phyloP scores from a whole-genome alignment of 2,329 filamentous ascomycete genomes.

The Epicoccum nigrum region DNA sequence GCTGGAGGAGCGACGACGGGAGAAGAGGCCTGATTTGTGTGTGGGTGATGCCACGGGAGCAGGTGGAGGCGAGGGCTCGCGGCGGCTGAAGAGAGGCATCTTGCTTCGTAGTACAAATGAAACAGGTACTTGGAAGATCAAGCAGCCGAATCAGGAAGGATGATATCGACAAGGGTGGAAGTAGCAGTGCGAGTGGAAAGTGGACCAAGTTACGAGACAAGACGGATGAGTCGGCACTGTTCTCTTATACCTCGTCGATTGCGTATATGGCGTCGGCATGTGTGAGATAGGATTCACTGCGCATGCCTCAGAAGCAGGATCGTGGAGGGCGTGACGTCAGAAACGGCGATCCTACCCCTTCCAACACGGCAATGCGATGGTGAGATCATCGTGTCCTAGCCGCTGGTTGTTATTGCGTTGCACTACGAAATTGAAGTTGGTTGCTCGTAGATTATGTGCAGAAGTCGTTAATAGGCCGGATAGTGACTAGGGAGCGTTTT shows the following conservation, averaged over 20 bases:
- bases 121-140: neutral
- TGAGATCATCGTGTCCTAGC: slow-evolving; percentile 23
- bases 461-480: neutral
- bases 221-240: slow-evolving; percentile 8
- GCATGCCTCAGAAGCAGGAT: slow-evolving; percentile 19
- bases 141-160: neutral
- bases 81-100: slow-evolving; percentile 48
- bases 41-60: slow-evolving; percentile 28
- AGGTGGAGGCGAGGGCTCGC: slow-evolving; percentile 31
- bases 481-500: slow-evolving; percentile 10
- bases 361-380: slow-evolving; percentile 8
- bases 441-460: neutral
- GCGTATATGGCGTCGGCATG: neutral
- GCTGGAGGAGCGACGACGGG: slow-evolving; percentile 45
- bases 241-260: slow-evolving; percentile 13
- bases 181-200: slow-evolving; percentile 4
- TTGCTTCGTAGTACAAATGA: neutral
- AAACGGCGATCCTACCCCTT: slow-evolving; percentile 16
- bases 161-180: neutral
- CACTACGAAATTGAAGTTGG: neutral
- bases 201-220: slow-evolving; percentile 3
- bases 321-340: slow-evolving; percentile 23
- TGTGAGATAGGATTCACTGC: too few species aligned
- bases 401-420: neutral
- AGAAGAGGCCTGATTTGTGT: slow-evolving; percentile 44